These are phyloP conservation scores for Aspergillus novofumigatus DNA, from an alignment of 2,329 filamentous ascomycete genomes.

Conservation along the genomic window DNA sequence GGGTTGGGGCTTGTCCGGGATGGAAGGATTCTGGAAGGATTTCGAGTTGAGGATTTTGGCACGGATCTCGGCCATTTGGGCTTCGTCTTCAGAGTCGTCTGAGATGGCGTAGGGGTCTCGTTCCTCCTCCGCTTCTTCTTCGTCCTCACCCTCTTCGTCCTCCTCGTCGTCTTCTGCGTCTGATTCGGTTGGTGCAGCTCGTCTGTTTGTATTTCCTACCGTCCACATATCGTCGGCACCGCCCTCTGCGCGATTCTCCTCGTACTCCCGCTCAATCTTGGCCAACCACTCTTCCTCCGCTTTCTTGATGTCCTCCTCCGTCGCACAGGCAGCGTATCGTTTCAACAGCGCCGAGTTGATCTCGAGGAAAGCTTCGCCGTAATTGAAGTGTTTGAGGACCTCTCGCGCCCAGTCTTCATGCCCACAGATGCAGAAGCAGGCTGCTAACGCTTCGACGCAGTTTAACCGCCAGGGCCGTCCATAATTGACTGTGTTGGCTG, in stretches of 20 bases:
- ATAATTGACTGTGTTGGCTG: conserved; percentile 96
- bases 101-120: conserved; percentile 72
- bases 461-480: conserved; percentile 93
- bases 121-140: conserved; percentile 42
- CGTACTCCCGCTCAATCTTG: conserved; percentile 84
- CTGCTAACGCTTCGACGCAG: conserved; percentile 90
- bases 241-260: conserved; percentile 64
- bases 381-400: conserved; percentile 78
- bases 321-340: conserved; percentile 76
- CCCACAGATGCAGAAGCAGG: conserved; percentile 89
- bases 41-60: conserved; percentile 88
- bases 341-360: conserved; percentile 83
- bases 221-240: conserved; percentile 73
- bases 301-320: conserved; percentile 77
- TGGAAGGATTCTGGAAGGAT: conserved; percentile 64
- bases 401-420: conserved; percentile 86
- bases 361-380: conserved; percentile 81
- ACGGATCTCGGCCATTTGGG: conserved; percentile 88
- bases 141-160: conserved; percentile 44
- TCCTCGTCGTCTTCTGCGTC: conserved; percentile 50
- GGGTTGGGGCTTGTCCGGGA: conserved; percentile 51
- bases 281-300: conserved; percentile 84
- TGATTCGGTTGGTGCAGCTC: conserved; percentile 47
- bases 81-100: conserved; percentile 75
- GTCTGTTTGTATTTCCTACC: conserved; percentile 80